Evolutionary conservation across 495 filamentous ascomycete species (phyloP).

Genomic region (Symbiotaphrina buchneri): DNA sequence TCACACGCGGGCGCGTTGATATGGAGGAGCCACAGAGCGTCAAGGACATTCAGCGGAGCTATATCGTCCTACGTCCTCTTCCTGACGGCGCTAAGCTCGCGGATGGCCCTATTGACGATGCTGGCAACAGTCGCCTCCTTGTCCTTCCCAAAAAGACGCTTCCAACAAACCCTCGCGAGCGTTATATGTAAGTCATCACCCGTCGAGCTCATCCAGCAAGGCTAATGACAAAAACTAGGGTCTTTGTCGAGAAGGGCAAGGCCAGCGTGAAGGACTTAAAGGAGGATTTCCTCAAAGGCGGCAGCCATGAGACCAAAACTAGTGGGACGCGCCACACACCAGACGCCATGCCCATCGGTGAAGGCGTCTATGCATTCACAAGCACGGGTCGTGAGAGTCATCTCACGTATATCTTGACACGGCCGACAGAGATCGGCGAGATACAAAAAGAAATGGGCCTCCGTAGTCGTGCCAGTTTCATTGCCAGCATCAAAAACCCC

Average conservation of each 20-base stretch:
- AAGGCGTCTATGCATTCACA: slow-evolving; percentile 75
- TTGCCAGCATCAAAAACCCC: slow-evolving; percentile 67
- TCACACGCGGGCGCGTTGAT: slow-evolving; percentile 56
- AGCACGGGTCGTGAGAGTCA: slow-evolving; percentile 48
- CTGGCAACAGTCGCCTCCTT: slow-evolving; percentile 44
- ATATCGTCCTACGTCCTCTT: slow-evolving; percentile 63
- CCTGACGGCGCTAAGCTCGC: slow-evolving; percentile 43
- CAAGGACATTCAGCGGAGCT: slow-evolving; percentile 54
- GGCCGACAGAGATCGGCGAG: slow-evolving; percentile 46
- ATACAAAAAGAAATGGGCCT: slow-evolving; percentile 64
- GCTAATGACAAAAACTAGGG: too few species aligned
- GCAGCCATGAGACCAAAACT: slow-evolving; percentile 59
- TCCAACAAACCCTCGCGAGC: slow-evolving; percentile 44
- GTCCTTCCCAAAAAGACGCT: slow-evolving; percentile 74
- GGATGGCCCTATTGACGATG: slow-evolving; percentile 37
- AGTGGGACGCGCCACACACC: slow-evolving; percentile 40
- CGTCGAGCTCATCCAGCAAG: too few species aligned
- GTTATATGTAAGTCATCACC: slow-evolving; percentile 42
- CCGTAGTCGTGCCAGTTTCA: slow-evolving; percentile 47
- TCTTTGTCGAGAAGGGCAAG: slow-evolving; percentile 62
- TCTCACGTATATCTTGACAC: slow-evolving; percentile 61
- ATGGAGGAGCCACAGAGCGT: slow-evolving; percentile 48
- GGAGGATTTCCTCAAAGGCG: slow-evolving; percentile 41
- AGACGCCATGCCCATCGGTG: slow-evolving; percentile 51
- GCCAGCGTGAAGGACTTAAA: slow-evolving; percentile 46